These are phyloP conservation scores for Gracilaria vermiculophylla DNA, from an alignment of 23 red algal species.

Conservation along the genomic window DNA sequence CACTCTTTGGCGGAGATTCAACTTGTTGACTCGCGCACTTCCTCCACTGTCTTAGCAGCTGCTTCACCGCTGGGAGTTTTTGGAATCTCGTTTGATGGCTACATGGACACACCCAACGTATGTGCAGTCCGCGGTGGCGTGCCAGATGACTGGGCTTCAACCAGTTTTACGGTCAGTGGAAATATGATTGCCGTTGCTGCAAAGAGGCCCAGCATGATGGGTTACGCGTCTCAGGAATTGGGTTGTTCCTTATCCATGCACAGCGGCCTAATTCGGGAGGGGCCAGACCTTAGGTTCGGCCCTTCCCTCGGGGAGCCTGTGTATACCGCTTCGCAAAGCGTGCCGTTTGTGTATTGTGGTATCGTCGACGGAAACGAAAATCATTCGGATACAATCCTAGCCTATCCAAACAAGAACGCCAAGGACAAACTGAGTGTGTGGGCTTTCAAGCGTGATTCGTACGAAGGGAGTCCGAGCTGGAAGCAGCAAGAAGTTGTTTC, in stretches of 20 bases:
- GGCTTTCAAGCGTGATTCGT: neutral
- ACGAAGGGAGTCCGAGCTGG: neutral
- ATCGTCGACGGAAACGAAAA: neutral
- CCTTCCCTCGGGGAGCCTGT: neutral
- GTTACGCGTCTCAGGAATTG: neutral
- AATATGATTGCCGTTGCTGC: slow-evolving; percentile 34
- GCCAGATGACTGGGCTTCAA: neutral
- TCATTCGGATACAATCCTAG: slow-evolving; percentile 1
- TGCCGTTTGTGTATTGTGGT: slow-evolving; percentile 24
- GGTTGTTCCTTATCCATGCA: slow-evolving; percentile 8
- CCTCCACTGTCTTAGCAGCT: neutral
- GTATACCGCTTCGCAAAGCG: neutral
- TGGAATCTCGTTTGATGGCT: slow-evolving; percentile 9
- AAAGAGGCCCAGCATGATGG: neutral
- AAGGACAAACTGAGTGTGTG: slow-evolving; percentile 5
- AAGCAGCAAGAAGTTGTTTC: slow-evolving; percentile 7
- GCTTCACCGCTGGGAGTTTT: slow-evolving; percentile 10
- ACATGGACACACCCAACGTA: slow-evolving; percentile 9
- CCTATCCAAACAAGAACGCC: slow-evolving; percentile 15
- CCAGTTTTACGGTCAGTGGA: slow-evolving; percentile 9
- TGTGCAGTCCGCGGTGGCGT: neutral
- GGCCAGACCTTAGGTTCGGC: neutral
- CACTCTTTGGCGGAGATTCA: slow-evolving; percentile 24
- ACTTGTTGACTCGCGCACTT: neutral
- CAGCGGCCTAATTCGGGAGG: neutral